Base-by-base conservation (phyloP, 1,284 basidiomycete genomes). In the Microbotryum lychnidis-dioicae region DNA sequence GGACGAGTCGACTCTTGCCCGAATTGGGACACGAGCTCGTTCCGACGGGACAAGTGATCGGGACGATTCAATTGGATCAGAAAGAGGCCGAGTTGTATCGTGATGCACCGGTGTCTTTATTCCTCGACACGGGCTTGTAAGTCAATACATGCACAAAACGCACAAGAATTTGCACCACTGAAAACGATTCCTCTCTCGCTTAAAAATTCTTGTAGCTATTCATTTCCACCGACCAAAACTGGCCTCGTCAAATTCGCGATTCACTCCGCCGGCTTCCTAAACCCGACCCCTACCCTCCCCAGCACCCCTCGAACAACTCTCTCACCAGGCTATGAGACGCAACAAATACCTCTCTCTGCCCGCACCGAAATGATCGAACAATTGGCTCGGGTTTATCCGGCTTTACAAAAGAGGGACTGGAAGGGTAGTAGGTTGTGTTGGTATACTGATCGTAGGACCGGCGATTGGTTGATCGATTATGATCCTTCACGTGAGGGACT, bases 251-350 rank as follows among this genome's bases (percentile, higher is more conserved):
- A 59, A 29, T 54, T 59, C 25, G 66, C 66, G 1, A 68, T 68
- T 16, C 66, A 68, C 58, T 60, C 60, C 29, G 57, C 58, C 44
- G 66, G 66, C 37, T 68, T 62, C 60, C 53, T 68, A 27, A 49
- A 62, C 5, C 64, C 66, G 2, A 33, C 54, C 6, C 29, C 33
- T 1, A 29, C 29, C 14, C 54, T 66, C 44, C 66, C 66, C 21
- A 66, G 64, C 7, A 55, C 60, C 6, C 66, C 66, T 0, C 59
- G 66, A 2, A 66, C 66, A 3, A 45, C 25, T 16, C 53, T 66
- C 42, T 47, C 57, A 1, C 6, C 21, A 3, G 66, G 64, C 14
- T 66, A 58, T 58, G 66, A 60, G 33, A 21, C 29, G 7, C 66
- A 68, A 47, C 31, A 62, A 21, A 57, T 68, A 23, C 66, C 66